Evolutionary conservation across 306 rosid genomes (phyloP).

Genomic region (Lagenaria siceraria): DNA sequence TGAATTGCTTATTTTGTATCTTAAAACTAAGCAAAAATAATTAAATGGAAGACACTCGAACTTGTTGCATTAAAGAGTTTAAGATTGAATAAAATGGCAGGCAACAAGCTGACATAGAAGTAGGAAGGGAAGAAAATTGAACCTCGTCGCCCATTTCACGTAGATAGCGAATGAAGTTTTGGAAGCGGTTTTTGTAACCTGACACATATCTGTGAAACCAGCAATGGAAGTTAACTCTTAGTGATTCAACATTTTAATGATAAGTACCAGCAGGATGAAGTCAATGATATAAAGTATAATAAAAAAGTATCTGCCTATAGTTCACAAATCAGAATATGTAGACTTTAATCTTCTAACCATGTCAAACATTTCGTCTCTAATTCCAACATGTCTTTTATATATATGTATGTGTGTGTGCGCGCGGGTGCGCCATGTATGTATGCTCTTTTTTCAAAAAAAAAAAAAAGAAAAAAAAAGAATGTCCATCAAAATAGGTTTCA

Average conservation of each 20-base stretch:
- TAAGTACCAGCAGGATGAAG: background rate
- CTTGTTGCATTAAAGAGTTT: background rate
- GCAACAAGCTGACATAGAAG: background rate
- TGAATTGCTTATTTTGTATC: background rate
- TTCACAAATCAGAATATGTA: background rate
- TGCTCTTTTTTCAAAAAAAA: too few relatives aligned
- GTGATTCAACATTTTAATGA: background rate
- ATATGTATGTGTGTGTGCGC: background rate
- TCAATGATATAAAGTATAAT: background rate
- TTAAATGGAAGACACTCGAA: background rate
- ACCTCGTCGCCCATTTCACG: conserved; percentile 65
- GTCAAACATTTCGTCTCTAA: background rate
- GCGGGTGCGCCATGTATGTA: too few relatives aligned
- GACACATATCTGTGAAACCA: conserved; percentile 40
- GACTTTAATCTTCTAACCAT: background rate
- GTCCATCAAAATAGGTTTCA: background rate
- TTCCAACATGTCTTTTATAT: background rate
- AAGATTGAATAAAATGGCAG: background rate
- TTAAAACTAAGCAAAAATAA: background rate
- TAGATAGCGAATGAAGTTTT: conserved; percentile 42
- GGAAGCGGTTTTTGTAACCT: conserved; percentile 51
- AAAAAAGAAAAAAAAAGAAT: background rate
- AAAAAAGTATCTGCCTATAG: background rate
- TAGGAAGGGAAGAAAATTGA: background rate
- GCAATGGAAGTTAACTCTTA: background rate